phyloP scores from a whole-genome alignment of 441 rosid genomes.

The Erodium trifolium region DNA sequence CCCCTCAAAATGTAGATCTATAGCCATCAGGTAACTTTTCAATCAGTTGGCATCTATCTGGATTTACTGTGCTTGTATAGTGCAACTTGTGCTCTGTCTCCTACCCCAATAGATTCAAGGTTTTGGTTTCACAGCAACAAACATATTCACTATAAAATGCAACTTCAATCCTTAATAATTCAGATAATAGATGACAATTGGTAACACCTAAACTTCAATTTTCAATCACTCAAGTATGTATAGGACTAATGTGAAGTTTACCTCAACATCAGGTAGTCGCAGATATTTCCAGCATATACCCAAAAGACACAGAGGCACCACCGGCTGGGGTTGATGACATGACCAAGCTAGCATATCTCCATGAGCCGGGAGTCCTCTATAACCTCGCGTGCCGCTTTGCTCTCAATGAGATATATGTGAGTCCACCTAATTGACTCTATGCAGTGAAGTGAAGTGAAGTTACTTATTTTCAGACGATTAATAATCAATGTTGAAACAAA shows the following conservation, averaged over 20 bases:
- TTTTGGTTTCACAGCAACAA: neutral
- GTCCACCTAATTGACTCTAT: slow-evolving; percentile 13
- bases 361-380: slow-evolving; percentile 94
- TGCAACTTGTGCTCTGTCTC: no score
- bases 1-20: neutral
- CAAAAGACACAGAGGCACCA: slow-evolving; percentile 92
- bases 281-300: slow-evolving; percentile 67
- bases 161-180: no score
- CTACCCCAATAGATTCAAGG: neutral
- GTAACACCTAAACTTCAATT: no score
- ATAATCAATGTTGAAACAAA: slow-evolving; percentile 10
- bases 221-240: no score
- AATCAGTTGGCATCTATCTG: neutral
- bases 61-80: neutral
- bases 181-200: no score
- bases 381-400: slow-evolving; percentile 91
- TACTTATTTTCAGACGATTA: no score
- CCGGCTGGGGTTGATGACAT: slow-evolving; percentile 99
- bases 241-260: slow-evolving; percentile 14
- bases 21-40: neutral
- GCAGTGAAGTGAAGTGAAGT: no score
- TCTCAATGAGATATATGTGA: slow-evolving; percentile 94
- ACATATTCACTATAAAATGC: no score
- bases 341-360: slow-evolving; percentile 98
- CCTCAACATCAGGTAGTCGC: slow-evolving; percentile 58